Percentiles rank a stretch among this genome's conserved stretches.
These are phyloP conservation scores for Asterella californica DNA, from an alignment of 225 moss, liverwort and hornwort species.

Conservation along the genomic window DNA sequence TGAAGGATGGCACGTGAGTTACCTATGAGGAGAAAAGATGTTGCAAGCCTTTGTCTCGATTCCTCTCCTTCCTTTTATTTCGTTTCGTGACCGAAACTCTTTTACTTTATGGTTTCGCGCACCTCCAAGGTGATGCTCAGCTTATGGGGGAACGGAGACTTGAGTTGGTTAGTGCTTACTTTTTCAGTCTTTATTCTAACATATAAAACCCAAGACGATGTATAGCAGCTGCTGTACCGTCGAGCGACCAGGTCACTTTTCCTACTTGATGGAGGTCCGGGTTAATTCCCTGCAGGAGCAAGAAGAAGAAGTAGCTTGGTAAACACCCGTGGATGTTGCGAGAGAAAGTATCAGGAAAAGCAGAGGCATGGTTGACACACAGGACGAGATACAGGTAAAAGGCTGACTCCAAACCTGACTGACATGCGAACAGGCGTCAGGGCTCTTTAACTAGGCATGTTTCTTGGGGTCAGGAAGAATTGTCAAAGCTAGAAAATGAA, in stretches of 20 bases:
- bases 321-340: background rate
- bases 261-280: background rate
- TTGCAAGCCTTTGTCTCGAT: background rate
- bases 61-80: background rate
- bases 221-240: background rate
- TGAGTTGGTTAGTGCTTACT: too few relatives aligned
- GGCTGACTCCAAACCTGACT: too few relatives aligned
- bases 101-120: background rate
- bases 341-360: background rate
- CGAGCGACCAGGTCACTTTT: background rate
- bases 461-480: too few relatives aligned
- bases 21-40: background rate
- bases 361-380: background rate
- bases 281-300: background rate
- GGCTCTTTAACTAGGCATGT: too few relatives aligned
- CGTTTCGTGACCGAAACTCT: background rate
- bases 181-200: background rate
- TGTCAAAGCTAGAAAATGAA: too few relatives aligned
- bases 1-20: background rate
- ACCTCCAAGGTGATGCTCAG: background rate
- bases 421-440: too few relatives aligned
- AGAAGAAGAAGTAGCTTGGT: constrained; percentile 4
- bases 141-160: background rate
- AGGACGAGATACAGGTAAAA: background rate
- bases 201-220: background rate